Conservation (phyloP, 208 protist genomes). For the Endotrypanum monterogeii region DNA sequence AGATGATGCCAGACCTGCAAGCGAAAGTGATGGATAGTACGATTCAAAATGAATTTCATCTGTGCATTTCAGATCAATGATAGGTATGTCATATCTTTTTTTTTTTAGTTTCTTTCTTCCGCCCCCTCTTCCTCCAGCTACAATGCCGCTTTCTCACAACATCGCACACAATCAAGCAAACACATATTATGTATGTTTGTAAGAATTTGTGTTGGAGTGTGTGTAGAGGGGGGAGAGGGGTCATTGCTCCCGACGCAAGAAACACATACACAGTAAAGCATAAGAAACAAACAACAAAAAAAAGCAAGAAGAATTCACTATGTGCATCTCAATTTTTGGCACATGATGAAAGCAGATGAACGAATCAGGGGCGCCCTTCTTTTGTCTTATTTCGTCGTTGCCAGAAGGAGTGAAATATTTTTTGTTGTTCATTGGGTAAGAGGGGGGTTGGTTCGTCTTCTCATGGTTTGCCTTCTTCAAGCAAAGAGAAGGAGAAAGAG, state of each 20-base stretch:
- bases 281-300: conserved; percentile 7
- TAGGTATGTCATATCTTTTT: not conserved
- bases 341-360: not conserved
- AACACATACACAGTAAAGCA: not conserved
- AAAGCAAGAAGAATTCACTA: conserved; percentile 3
- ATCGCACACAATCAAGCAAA: not conserved
- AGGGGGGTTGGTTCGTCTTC: not conserved
- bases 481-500: not conserved
- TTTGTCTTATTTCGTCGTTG: not conserved
- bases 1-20: not conserved
- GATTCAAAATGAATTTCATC: not conserved
- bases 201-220: not conserved
- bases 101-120: not conserved
- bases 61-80: not conserved
- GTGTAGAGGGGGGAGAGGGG: not conserved
- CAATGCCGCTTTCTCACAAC: too few relatives aligned
- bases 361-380: not conserved
- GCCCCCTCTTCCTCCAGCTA: too few relatives aligned
- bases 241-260: not conserved
- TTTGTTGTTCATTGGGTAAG: not conserved
- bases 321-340: not conserved
- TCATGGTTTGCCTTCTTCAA: not conserved
- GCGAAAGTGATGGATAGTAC: not conserved
- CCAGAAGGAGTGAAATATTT: not conserved
- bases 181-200: not conserved